Conservation (phyloP, 495 filamentous ascomycete species). For the Hypoxylon lenormandii region DNA sequence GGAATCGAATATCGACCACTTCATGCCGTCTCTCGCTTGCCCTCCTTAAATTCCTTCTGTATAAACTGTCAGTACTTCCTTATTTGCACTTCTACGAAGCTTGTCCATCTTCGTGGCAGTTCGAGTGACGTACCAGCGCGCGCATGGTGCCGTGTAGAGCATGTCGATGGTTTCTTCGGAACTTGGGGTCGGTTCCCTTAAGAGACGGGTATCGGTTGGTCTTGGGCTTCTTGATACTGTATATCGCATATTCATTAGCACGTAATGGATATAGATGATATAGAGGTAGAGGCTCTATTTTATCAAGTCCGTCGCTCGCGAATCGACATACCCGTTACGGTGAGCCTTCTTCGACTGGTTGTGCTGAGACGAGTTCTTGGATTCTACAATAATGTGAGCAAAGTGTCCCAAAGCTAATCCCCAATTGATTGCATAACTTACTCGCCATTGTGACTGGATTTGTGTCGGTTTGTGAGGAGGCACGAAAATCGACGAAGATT, state of each 20-base stretch:
- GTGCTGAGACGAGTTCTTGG: conserved; percentile 99
- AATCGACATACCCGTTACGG: conserved; percentile 85
- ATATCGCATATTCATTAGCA: conserved; percentile 33
- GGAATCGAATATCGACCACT: conserved; percentile 50
- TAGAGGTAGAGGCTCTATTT: not conserved
- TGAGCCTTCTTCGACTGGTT: conserved; percentile 97
- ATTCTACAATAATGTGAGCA: conserved; percentile 69
- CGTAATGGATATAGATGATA: not conserved
- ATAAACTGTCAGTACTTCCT: conserved; percentile 59
- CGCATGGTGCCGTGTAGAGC: conserved; percentile 98
- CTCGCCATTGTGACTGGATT: conserved; percentile 64
- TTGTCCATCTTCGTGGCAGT: not conserved
- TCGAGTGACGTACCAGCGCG: conserved; percentile 81
- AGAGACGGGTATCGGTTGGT: conserved; percentile 98
- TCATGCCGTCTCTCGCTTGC: conserved; percentile 92
- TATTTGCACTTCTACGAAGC: conserved; percentile 7
- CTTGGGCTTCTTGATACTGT: conserved; percentile 99
- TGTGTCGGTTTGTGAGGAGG: conserved; percentile 45
- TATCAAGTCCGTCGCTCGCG: conserved; percentile 8
- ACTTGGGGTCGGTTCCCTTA: conserved; percentile 99
- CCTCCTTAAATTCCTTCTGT: conserved; percentile 98
- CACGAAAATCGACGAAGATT: conserved; percentile 40
- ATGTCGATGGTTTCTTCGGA: conserved; percentile 99
- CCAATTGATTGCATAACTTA: conserved; percentile 48
- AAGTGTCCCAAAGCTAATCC: not conserved